phyloP scores from a whole-genome alignment of 768 basidiomycete species.

The Rhodotorula paludigena region DNA sequence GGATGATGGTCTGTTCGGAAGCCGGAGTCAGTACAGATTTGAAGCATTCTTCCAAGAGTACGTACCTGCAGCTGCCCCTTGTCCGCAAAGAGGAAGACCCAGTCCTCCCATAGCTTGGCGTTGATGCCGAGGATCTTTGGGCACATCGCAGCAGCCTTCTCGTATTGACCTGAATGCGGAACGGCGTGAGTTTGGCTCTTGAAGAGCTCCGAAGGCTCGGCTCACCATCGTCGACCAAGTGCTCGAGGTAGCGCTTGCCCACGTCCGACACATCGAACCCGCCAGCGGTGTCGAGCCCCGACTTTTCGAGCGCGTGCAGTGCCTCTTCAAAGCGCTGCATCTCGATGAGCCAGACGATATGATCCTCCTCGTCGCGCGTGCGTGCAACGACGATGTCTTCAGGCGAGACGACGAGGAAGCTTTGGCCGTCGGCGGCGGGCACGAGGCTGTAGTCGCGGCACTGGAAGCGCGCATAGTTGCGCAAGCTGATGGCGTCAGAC shows the following conservation, averaged over 20 bases:
- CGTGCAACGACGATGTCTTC: conserved; percentile 80
- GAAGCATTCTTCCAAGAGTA: not conserved
- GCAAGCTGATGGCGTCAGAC: conserved; percentile 72
- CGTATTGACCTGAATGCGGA: conserved; percentile 56
- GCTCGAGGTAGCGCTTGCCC: conserved; percentile 77
- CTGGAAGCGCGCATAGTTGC: conserved; percentile 73
- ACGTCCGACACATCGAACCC: conserved; percentile 54
- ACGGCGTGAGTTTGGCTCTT: not conserved
- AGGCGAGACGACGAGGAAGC: conserved; percentile 79
- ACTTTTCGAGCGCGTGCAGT: conserved; percentile 67
- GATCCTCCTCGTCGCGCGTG: conserved; percentile 80
- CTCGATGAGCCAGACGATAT: conserved; percentile 87
- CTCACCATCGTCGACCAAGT: conserved; percentile 74
- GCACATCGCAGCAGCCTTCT: conserved; percentile 72
- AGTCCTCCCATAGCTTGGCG: conserved; percentile 83
- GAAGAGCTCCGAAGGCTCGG: not conserved
- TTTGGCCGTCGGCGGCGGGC: conserved; percentile 25
- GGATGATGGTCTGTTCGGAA: conserved; percentile 73
- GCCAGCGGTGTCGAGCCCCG: conserved; percentile 52
- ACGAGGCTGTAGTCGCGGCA: conserved; percentile 78
- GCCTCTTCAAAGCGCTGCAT: conserved; percentile 82
- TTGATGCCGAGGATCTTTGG: conserved; percentile 81
- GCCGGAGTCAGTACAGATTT: too few species aligned
- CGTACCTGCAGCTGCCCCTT: conserved; percentile 69
- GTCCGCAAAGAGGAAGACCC: conserved; percentile 86